phyloP scores from a whole-genome alignment of 1,284 basidiomycete species.

The Meira miltonrushii region DNA sequence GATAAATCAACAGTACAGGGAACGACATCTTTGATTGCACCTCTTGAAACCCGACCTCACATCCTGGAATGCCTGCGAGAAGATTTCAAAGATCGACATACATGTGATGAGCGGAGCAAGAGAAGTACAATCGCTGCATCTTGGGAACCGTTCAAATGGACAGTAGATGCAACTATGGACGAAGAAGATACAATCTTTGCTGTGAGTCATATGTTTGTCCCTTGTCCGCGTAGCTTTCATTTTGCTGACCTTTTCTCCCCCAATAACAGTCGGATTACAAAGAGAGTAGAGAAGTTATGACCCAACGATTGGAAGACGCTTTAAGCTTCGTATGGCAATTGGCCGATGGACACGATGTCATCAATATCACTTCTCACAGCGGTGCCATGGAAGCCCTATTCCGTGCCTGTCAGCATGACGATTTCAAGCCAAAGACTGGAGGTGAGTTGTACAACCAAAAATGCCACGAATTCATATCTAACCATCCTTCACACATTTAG shows the following conservation, averaged over 20 bases:
- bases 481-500: not conserved
- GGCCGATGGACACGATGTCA: slow-evolving; percentile 12
- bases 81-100: slow-evolving; percentile 14
- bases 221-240: not conserved
- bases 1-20: too few species aligned
- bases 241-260: not conserved
- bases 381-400: slow-evolving; percentile 17
- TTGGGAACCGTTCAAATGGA: slow-evolving; percentile 7
- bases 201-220: slow-evolving; percentile 13
- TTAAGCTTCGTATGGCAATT: slow-evolving; percentile 11
- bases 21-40: not conserved
- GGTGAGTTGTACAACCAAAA: not conserved
- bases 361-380: slow-evolving; percentile 17
- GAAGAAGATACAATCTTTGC: slow-evolving; percentile 13
- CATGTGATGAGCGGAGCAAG: slow-evolving; percentile 13
- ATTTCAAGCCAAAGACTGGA: slow-evolving; percentile 17
- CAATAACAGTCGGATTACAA: not conserved
- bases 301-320: slow-evolving; percentile 12
- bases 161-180: slow-evolving; percentile 8
- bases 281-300: slow-evolving; percentile 13
- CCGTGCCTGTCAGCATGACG: slow-evolving; percentile 8
- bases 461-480: not conserved
- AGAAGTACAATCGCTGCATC: not conserved
- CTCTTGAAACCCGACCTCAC: not conserved
- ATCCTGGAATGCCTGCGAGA: slow-evolving; percentile 15